Conservation (phyloP, 345 rosid species). For the Dimocarpus longan region DNA sequence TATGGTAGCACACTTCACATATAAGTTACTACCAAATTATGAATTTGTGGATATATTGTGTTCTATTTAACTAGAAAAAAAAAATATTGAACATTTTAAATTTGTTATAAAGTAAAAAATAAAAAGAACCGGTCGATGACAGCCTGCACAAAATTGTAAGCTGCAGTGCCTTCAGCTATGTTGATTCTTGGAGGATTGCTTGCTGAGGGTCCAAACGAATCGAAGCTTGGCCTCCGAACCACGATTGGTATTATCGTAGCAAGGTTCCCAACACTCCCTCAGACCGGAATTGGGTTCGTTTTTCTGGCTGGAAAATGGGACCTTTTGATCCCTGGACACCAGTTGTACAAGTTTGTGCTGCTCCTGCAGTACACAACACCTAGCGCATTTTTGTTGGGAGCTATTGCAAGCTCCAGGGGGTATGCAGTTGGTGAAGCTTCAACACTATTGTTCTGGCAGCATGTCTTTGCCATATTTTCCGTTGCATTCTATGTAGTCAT, state of each 20-base stretch:
- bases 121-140: no score
- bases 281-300: conserved; percentile 39
- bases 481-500: conserved; percentile 25
- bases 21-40: no score
- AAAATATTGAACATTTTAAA: no score
- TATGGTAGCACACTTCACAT: no score
- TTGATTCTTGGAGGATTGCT: conserved; percentile 37
- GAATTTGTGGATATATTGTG: no score
- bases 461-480: conserved; percentile 31
- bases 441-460: conserved; percentile 41
- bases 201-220: conserved; percentile 38
- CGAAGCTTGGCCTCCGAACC: conserved; percentile 40
- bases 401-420: conserved; percentile 35
- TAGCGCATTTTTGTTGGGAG: conserved; percentile 41
- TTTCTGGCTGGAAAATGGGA: conserved; percentile 35
- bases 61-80: no score
- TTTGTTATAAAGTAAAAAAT: no score
- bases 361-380: conserved; percentile 51
- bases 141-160: background rate
- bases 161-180: conserved; percentile 36
- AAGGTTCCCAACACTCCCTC: conserved; percentile 44
- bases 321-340: conserved; percentile 27
- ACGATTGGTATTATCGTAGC: conserved; percentile 46
- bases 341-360: no score
- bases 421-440: conserved; percentile 40